Percentiles rank a stretch among this genome's conserved stretches.
Conservation (phyloP, 139 green algal genomes). For the Desmodesmus armatus region DNA sequence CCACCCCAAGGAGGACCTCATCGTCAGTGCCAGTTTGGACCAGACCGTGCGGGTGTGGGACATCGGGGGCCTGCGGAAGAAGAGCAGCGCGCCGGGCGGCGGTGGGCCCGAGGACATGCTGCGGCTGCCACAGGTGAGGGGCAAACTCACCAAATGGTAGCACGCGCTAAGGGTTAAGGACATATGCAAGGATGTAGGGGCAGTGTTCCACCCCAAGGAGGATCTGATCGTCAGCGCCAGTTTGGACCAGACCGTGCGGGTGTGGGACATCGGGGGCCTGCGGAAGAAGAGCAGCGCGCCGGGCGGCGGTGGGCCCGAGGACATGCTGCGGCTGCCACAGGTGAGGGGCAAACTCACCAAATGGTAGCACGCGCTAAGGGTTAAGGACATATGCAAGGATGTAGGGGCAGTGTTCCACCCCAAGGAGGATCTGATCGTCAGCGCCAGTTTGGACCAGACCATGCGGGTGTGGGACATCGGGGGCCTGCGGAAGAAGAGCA, state of each 20-base stretch:
- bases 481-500: conserved; percentile 96
- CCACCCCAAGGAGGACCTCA: conserved; percentile 97
- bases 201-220: conserved; percentile 97
- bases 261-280: conserved; percentile 98
- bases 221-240: conserved; percentile 94
- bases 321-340: conserved; percentile 86
- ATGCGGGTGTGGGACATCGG: conserved; percentile 99
- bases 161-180: too few relatives aligned
- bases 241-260: conserved; percentile 97
- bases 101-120: conserved; percentile 94
- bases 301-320: conserved; percentile 80
- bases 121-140: conserved; percentile 80
- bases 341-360: too few relatives aligned
- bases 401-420: conserved; percentile 97
- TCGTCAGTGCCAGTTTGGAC: conserved; percentile 94
- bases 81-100: conserved; percentile 83
- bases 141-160: too few relatives aligned
- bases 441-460: conserved; percentile 95
- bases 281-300: conserved; percentile 95
- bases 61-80: conserved; percentile 96
- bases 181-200: too few relatives aligned
- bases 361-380: too few relatives aligned
- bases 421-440: conserved; percentile 96
- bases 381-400: too few relatives aligned
- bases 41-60: conserved; percentile 99